Conservation (phyloP, 306 rosid species). For the Gastrolobium villosum region DNA sequence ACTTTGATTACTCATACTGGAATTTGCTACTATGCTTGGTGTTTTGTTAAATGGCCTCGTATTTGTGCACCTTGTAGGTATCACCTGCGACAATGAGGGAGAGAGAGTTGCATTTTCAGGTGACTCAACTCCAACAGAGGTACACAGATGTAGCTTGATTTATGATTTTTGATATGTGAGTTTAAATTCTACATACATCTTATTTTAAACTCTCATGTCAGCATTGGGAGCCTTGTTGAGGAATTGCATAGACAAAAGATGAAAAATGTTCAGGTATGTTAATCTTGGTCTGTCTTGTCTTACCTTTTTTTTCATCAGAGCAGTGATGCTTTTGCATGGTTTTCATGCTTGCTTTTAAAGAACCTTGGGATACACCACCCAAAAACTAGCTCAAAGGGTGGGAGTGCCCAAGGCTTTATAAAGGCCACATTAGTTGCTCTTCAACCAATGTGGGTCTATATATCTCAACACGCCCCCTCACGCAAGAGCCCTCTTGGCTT, state of each 20-base stretch:
- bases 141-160: conserved; percentile 51
- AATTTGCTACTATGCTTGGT: conserved; percentile 24
- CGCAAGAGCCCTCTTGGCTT: too few species aligned
- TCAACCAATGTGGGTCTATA: too few species aligned
- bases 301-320: background rate
- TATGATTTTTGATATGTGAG: conserved; percentile 17
- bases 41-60: conserved; percentile 37
- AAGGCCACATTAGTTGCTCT: too few species aligned
- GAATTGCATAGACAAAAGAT: conserved; percentile 84
- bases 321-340: conserved; percentile 3
- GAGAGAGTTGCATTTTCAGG: conserved; percentile 72
- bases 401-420: too few species aligned
- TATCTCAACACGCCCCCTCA: too few species aligned
- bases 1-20: conserved; percentile 30
- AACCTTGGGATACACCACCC: too few species aligned
- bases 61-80: conserved; percentile 60
- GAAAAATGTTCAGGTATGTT: conserved; percentile 83
- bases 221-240: conserved; percentile 74
- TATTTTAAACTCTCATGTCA: conserved; percentile 55
- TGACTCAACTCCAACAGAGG: conserved; percentile 84
- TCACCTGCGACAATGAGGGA: conserved; percentile 68
- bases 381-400: too few species aligned
- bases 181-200: conserved; percentile 37
- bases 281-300: background rate
- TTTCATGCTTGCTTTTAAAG: conserved; percentile 23